Evolutionary conservation across 176 grass and related monocot species (phyloP), one percentile per base, ranked within the genome.

Genomic region (Calamus simplicifolius): DNA sequence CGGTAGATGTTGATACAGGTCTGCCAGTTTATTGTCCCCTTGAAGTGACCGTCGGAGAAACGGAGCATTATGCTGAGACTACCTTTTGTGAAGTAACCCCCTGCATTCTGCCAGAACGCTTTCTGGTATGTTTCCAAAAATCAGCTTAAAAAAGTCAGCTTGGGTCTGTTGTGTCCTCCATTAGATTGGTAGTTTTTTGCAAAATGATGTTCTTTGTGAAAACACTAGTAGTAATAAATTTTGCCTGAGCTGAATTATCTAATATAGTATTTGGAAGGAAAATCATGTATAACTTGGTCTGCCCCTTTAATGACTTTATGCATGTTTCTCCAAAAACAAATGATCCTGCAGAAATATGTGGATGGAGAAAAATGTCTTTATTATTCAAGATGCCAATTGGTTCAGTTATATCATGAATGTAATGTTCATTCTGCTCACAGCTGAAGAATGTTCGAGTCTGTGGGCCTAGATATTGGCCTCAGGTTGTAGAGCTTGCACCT

Each of bases 391-490:
- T 3, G 14, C 5, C 12, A 25, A 54, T 35, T 16, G 16, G 27
- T 67, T 2, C 25, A 54, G 18, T 54, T 38, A 14, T 18, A 38
- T 55, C 10, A 19, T 63, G 54, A 55, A 0, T 54, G n/a, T 56
- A 55, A 3, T 29, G n/a, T 52, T 66, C 25, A 4, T 25, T 52
- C 19, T 8, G 74, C 10, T 80, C 81, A 75, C 86, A 97, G 92
- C 61, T 97, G 69, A 97, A 97, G 66, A 75, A 59, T 14, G 70
- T 97, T 74, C 74, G 75, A 77, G 78, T 97, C 78, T 97, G 92
- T 87, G 92, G 92, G 14, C 87, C 87, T 74, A 84, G 92, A 82
- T 97, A 97, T 75, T 97, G 92, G 92, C 52, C 83, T 63, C 92
- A 90, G 55, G 56, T 87, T 64, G 90, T 96, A 75, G 69, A 77